A percentile compares a stretch with the other conserved stretches of the same genome.
Conservation (phyloP, 169 alveolate species). For the Plasmodium gonderi region DNA sequence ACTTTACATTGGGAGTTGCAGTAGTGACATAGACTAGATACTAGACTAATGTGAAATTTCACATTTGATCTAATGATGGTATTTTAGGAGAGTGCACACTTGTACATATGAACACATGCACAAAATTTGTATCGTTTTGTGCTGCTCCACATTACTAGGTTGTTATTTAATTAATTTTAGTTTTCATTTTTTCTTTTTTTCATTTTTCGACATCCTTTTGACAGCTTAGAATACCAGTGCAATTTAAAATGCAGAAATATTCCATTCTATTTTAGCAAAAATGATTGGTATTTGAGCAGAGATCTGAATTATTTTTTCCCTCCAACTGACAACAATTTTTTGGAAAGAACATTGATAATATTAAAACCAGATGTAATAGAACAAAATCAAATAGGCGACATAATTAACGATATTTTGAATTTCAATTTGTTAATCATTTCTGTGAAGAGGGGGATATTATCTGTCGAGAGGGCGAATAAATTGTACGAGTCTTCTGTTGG, state of each 20-base stretch:
- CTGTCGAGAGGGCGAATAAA: conserved; percentile 23
- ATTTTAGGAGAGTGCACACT: too few relatives aligned
- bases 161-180: background rate
- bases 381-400: conserved; percentile 16
- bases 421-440: conserved; percentile 57
- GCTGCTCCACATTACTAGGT: background rate
- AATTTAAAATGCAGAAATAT: conserved; percentile 45
- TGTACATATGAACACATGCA: background rate
- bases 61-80: too few relatives aligned
- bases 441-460: conserved; percentile 49
- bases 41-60: too few relatives aligned
- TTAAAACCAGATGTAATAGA: conserved; percentile 70
- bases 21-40: too few relatives aligned
- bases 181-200: background rate
- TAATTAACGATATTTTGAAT: conserved; percentile 58
- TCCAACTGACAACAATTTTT: conserved; percentile 1
- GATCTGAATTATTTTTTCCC: conserved; percentile 54
- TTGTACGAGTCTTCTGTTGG: conserved; percentile 17
- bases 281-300: conserved; percentile 66
- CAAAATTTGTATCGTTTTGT: background rate
- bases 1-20: too few relatives aligned
- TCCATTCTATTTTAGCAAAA: conserved; percentile 71
- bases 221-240: conserved; percentile 63
- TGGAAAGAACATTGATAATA: conserved; percentile 58
- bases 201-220: background rate